These are phyloP conservation scores for Neurospora africana DNA, from an alignment of 495 filamentous ascomycete species.

Conservation along the genomic window DNA sequence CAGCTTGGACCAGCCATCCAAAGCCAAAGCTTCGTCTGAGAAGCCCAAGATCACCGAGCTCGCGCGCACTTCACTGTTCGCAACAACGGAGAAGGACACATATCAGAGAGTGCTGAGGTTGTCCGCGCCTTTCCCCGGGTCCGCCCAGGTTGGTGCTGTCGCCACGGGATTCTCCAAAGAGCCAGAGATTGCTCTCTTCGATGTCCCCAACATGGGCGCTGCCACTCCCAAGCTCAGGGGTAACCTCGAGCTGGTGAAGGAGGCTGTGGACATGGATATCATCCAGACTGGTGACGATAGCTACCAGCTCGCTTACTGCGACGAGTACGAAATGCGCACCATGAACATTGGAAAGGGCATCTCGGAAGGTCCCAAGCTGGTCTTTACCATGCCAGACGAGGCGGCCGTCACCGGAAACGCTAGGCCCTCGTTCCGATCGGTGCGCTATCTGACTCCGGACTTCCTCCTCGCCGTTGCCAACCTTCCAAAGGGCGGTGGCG, in stretches of 20 bases:
- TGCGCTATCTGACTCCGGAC: constrained; percentile 71
- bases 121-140: constrained; percentile 45
- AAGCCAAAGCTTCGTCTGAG: constrained; percentile 25
- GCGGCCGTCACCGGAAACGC: constrained; percentile 32
- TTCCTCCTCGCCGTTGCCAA: constrained; percentile 56
- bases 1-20: constrained; percentile 41
- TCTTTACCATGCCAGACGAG: constrained; percentile 50
- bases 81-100: constrained; percentile 35
- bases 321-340: constrained; percentile 60
- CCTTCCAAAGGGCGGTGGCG: constrained; percentile 34
- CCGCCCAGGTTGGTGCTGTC: constrained; percentile 56
- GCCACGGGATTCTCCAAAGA: constrained; percentile 63
- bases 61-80: constrained; percentile 54
- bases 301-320: constrained; percentile 71
- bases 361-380: constrained; percentile 42
- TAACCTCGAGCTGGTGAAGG: constrained; percentile 54
- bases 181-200: constrained; percentile 69
- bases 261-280: constrained; percentile 78
- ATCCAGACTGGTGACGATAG: constrained; percentile 45
- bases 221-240: constrained; percentile 51
- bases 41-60: constrained; percentile 41
- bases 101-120: constrained; percentile 74
- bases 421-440: constrained; percentile 48
- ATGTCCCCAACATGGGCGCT: constrained; percentile 46
- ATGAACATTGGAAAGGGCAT: constrained; percentile 39